Evolutionary conservation across 495 filamentous ascomycete species (phyloP).

Genomic region (Neurospora intermedia): DNA sequence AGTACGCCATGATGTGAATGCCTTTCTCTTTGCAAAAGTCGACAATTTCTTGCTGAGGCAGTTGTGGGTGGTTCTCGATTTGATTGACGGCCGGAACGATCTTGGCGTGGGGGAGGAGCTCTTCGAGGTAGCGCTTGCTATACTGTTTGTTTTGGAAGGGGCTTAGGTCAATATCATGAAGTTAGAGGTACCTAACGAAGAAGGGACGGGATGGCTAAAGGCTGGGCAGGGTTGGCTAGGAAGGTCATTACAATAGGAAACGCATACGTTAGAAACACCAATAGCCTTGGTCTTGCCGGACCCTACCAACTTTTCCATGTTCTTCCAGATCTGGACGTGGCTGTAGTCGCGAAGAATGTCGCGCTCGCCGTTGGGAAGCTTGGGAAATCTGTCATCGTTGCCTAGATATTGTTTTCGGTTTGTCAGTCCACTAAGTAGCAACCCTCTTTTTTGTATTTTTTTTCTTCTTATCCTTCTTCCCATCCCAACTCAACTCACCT

Average conservation of each 20-base stretch:
- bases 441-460: too few relatives aligned
- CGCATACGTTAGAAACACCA: constrained; percentile 58
- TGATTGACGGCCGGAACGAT: constrained; percentile 78
- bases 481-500: constrained; percentile 23
- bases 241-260: not conserved
- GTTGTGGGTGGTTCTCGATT: constrained; percentile 77
- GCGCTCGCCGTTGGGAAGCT: constrained; percentile 55
- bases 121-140: constrained; percentile 58
- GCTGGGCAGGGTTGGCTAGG: not conserved
- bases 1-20: constrained; percentile 68
- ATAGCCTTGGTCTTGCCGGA: constrained; percentile 66
- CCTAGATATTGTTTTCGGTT: constrained; percentile 27
- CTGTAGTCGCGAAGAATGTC: constrained; percentile 55
- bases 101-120: constrained; percentile 54
- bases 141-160: constrained; percentile 30
- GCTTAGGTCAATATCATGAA: not conserved
- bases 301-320: constrained; percentile 60
- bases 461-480: too few relatives aligned
- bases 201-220: too few relatives aligned
- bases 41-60: constrained; percentile 81
- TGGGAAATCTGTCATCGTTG: constrained; percentile 68
- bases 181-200: not conserved
- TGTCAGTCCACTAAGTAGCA: too few relatives aligned
- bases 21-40: constrained; percentile 63
- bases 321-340: constrained; percentile 67